Base-by-base conservation (phyloP, 768 basidiomycete genomes). In the Coprinopsis marcescibilis region DNA sequence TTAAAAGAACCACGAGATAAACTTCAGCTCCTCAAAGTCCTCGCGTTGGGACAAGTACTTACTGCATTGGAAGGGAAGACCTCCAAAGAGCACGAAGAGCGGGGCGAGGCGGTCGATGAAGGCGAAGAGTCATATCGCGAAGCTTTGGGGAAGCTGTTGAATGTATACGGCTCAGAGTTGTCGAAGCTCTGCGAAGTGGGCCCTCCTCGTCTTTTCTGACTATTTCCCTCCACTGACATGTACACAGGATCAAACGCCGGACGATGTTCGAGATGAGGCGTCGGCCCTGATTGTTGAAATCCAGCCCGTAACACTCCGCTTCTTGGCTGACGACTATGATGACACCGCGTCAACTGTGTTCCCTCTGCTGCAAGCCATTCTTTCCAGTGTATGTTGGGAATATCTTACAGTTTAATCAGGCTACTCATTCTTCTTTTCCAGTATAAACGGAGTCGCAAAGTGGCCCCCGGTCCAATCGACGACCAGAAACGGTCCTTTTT, bases 1-100 rank as follows among this genome's bases (percentile, higher is more conserved):
- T 75, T 98, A 35, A 93, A 98, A 58, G 92, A 94, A 57, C 80
- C 89, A 0, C 73, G 73, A 29, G 93, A 95, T 61, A 96, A 96
- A 63, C 65, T 99, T 7, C 86, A 90, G 56, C 73, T 98, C 13
- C 73, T 98, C 56, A 85, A 90, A 57, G 89, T 96, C 2, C 76
- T 99, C 25, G 85, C 94, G 15, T 68, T 98, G 21, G 84, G 83
- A 10, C 77, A 85, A 51, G 86, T 95, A 15, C 69, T 98, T 10
- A 81, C 82, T 32, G 83, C 85, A 1, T 69, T 98, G 19, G 89
- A 95, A 66, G 61, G 76, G 19, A 85, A 86, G 63, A 86, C 88
- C 8, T 75, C 83, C 21, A 65, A 69, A 47, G 76, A 86, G 57
- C 83, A 85, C 61, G 61, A 71, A 5, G 79, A 77, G 54, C 72